These are phyloP conservation scores for Monilinia vaccinii-corymbosi DNA, from an alignment of 2,329 filamentous ascomycete genomes.

Conservation along the genomic window DNA sequence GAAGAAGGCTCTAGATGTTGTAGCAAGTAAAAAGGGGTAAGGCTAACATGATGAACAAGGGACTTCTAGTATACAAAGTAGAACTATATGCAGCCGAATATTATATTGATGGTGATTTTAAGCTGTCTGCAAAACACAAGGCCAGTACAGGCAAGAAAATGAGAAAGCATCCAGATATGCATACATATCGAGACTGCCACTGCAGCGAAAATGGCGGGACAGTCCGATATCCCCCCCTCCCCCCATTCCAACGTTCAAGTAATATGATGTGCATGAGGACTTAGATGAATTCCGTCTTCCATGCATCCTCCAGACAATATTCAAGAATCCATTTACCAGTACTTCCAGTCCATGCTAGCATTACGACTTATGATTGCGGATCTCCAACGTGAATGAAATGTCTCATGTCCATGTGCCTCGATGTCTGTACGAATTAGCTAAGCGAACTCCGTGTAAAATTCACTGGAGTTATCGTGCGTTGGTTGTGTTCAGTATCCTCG, in stretches of 20 bases:
- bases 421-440: neutral
- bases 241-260: neutral
- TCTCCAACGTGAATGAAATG: neutral
- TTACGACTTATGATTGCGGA: neutral
- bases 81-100: neutral
- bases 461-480: neutral
- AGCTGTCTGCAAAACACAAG: neutral
- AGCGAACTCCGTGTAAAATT: neutral
- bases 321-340: neutral
- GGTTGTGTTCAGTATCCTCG: neutral
- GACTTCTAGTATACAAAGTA: neutral
- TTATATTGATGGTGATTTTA: neutral
- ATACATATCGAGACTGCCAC: neutral
- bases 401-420: neutral
- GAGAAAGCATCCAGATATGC: neutral
- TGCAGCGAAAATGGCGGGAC: neutral
- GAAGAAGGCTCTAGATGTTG: neutral
- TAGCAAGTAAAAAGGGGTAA: neutral
- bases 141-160: neutral
- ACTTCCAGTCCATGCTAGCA: neutral
- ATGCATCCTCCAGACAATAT: neutral
- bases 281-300: neutral
- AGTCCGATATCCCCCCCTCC: neutral
- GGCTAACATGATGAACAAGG: neutral
- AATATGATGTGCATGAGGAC: neutral